Percentiles rank a stretch among this genome's conserved stretches.
phyloP scores from a whole-genome alignment of 1,284 basidiomycete genomes.

The Marasmius sp. region DNA sequence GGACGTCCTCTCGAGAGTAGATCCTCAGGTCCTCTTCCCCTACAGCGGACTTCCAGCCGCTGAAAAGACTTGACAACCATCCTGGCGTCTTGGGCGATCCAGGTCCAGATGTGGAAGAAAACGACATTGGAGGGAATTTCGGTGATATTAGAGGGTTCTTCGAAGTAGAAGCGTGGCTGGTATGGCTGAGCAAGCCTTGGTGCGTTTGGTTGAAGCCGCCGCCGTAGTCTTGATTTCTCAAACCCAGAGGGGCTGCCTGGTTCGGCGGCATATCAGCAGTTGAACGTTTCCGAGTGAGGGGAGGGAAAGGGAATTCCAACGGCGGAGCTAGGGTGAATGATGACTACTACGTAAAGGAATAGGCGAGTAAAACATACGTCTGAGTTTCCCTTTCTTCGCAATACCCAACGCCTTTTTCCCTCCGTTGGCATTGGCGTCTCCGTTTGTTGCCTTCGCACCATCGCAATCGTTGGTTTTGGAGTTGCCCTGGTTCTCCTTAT shows the following conservation, averaged over 20 bases:
- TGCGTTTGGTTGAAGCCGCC: constrained; percentile 59
- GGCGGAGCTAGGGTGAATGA: constrained; percentile 23
- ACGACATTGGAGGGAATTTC: not conserved
- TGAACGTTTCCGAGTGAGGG: constrained; percentile 20
- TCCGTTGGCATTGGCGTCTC: constrained; percentile 33
- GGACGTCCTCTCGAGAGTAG: constrained; percentile 65
- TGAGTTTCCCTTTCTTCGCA: constrained; percentile 48
- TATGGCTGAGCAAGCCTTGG: not conserved
- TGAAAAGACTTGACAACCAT: constrained; percentile 81
- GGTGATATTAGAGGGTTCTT: not conserved
- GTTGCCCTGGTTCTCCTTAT: constrained; percentile 56
- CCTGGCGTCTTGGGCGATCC: constrained; percentile 31
- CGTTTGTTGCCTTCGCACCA: constrained; percentile 43
- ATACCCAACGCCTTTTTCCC: constrained; percentile 42
- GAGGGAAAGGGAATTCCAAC: constrained; percentile 23
- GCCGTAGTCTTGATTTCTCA: constrained; percentile 36
- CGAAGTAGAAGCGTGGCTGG: not conserved
- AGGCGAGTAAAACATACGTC: constrained; percentile 29
- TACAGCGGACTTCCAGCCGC: constrained; percentile 49
- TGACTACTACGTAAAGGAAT: constrained; percentile 13
- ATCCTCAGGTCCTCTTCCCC: constrained; percentile 50
- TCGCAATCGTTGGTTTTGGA: constrained; percentile 31
- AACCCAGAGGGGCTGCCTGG: constrained; percentile 18
- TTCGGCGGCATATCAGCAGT: constrained; percentile 9
- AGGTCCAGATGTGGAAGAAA: not conserved